phyloP scores from a whole-genome alignment of 2,329 filamentous ascomycete genomes.

The Exophiala alcalophila region DNA sequence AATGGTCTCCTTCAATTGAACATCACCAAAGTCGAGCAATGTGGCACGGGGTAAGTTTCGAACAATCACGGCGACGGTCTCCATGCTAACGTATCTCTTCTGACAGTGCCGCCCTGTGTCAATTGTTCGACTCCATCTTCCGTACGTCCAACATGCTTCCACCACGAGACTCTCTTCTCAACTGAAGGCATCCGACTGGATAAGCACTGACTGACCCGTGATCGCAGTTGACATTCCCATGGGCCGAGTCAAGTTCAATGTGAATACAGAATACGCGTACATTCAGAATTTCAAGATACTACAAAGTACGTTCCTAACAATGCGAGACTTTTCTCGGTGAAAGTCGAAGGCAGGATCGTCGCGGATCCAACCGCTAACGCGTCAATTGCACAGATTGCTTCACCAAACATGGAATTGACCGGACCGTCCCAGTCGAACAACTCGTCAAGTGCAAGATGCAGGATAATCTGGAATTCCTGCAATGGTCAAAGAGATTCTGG shows the following conservation, averaged over 20 bases:
- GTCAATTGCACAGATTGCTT: conserved; percentile 61
- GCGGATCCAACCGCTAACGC: not conserved
- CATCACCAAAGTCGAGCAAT: conserved; percentile 98
- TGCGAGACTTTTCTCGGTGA: too few species aligned
- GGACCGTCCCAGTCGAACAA: conserved; percentile 80
- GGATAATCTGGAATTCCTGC: conserved; percentile 97
- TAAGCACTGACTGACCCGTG: conserved; percentile 13
- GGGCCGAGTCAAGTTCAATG: conserved; percentile 96
- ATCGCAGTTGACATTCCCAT: conserved; percentile 78
- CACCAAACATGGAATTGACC: conserved; percentile 80
- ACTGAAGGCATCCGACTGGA: not conserved
- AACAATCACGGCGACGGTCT: conserved; percentile 17
- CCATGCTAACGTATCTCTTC: conserved; percentile 12
- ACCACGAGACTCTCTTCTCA: not conserved
- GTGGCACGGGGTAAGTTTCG: conserved; percentile 80
- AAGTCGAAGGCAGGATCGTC: conserved; percentile 3
- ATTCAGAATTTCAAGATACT: conserved; percentile 98
- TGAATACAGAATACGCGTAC: conserved; percentile 94
- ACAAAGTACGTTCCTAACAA: conserved; percentile 76
- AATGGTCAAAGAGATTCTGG: conserved; percentile 97
- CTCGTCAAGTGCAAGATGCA: conserved; percentile 99
- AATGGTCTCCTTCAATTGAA: conserved; percentile 98
- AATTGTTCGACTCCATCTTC: conserved; percentile 98
- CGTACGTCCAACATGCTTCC: conserved; percentile 52
- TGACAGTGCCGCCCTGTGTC: conserved; percentile 70